Percentiles rank a stretch among this genome's conserved stretches.
These are phyloP conservation scores for Lignosus rhinocerotis DNA, from an alignment of 1,284 basidiomycete species.

Conservation along the genomic window DNA sequence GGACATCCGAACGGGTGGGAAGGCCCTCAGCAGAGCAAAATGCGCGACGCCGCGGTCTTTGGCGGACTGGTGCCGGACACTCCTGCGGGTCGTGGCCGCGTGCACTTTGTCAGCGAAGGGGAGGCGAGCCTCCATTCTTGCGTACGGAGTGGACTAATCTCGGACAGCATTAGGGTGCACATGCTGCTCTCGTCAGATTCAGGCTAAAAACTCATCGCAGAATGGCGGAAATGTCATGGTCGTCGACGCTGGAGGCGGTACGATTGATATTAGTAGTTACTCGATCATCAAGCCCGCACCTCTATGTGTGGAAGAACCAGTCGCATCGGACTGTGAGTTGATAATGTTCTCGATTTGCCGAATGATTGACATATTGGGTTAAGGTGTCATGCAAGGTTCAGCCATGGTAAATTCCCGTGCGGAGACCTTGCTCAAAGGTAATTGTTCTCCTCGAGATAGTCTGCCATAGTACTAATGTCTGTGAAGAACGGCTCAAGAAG, in stretches of 20 bases:
- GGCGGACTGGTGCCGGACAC: constrained; percentile 35
- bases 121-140: constrained; percentile 53
- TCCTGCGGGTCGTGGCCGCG: constrained; percentile 32
- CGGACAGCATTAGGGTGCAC: constrained; percentile 33
- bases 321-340: constrained; percentile 43
- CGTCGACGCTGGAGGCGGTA: constrained; percentile 60
- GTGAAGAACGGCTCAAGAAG: background rate
- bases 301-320: constrained; percentile 38
- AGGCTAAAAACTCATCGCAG: constrained; percentile 20
- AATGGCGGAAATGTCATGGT: constrained; percentile 46
- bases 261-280: constrained; percentile 55
- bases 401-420: constrained; percentile 21
- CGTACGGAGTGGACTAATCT: constrained; percentile 38
- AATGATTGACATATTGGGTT: too few relatives aligned
- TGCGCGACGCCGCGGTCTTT: constrained; percentile 38
- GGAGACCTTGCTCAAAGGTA: constrained; percentile 37
- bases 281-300: constrained; percentile 27
- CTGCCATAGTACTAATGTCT: background rate
- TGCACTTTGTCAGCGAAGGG: constrained; percentile 51
- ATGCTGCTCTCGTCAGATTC: background rate
- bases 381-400: constrained; percentile 31
- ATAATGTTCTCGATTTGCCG: too few relatives aligned
- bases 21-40: constrained; percentile 41
- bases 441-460: background rate
- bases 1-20: constrained; percentile 50